Evolutionary conservation across 2,329 filamentous ascomycete species (phyloP), one percentile per base, ranked within the genome.

Genomic region (Raffaelea ambrosiae): DNA sequence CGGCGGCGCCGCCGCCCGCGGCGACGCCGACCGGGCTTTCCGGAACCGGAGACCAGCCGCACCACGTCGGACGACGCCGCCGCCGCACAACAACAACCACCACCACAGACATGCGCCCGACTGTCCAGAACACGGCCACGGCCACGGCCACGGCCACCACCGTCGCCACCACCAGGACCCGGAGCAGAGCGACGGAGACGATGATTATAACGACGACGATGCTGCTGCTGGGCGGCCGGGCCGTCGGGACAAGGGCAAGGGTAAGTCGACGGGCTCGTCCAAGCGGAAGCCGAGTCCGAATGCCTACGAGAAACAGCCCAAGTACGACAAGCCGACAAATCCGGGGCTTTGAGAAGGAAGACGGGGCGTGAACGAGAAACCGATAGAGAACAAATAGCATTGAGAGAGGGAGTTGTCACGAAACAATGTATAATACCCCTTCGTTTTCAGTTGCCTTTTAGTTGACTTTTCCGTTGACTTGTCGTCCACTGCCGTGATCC

Each of bases 231-330:
- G 23, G 11, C n/a, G 42, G 35, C 26, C 31, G 33, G 18, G 20
- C 36, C 31, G 13, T 41, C 44, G 49, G 5, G 46, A 51, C 21
- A 48, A 59, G 58, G 63, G 51, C 61, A 66, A 62, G 60, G 74
- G n/a, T n/a, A n/a, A n/a, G n/a, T n/a, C n/a, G n/a, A n/a, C n/a
- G n/a, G n/a, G n/a, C n/a, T n/a, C n/a, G n/a, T n/a, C 64, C 68
- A 71, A 68, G 47, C 59, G 63, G 29, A 72, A 70, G 58, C 79
- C 83, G 18, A 88, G 85, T 59, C 86, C 86, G 20, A 91, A 91
- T 64, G 86, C 86, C 1, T 91, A 91, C 59, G 86, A 91, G 66
- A 85, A 83, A 64, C 77, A 88, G 63, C 82, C 82, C 2, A 47
- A 43, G 16, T 46, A 53, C 42, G 42, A 47, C 11, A 79, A 77